Base-by-base conservation (phyloP, 2,329 filamentous ascomycete genomes). In the Venturiaceae sp. region DNA sequence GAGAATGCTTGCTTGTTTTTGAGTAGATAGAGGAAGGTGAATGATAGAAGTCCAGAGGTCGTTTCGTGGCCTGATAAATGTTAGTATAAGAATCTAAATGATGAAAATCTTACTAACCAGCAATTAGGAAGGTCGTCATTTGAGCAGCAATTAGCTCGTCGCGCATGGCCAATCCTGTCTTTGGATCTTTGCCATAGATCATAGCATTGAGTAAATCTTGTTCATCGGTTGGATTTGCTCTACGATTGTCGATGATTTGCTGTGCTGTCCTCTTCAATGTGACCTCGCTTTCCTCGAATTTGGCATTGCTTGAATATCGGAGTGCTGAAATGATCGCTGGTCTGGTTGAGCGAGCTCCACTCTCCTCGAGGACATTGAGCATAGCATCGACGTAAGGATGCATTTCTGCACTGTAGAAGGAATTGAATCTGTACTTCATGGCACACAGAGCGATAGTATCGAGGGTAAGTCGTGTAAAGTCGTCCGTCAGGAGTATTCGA, bases 41-140 rank as follows among this genome's bases (percentile, higher is more conserved):
- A n/a, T n/a, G n/a, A 14, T 11, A 54, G 52, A 52, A 58, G 23
- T 57, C 60, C 69, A 13, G 71, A 72, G 3, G 71, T 73, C 1
- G 55, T 57, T 33, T 57, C 55, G 30, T 57, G 55, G 14, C 44
- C 44, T 39, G 36, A n/a, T 39, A 79, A 62, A 2, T 85, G 71
- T 55, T 80, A 75, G 63, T 79, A 77, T n/a, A n/a, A n/a, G 60
- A 83, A 77, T 8, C 73, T 70, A 7, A 74, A 75, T 0, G 71
- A 73, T 6, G 73, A 60, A 1, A n/a, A n/a, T n/a, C n/a, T n/a
- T n/a, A n/a, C n/a, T 73, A 61, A 80, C 65, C 64, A 73, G 69
- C 82, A 55, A 83, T 83, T 39, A 86, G 79, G 74, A 88, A 86
- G 2, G 80, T 80, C 56, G 87, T 81, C 63, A 89, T 83, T 67